Evolutionary conservation across 169 alveolate species (phyloP), one percentile per base, ranked within the genome.

Genomic region (Eimeria maxima): DNA sequence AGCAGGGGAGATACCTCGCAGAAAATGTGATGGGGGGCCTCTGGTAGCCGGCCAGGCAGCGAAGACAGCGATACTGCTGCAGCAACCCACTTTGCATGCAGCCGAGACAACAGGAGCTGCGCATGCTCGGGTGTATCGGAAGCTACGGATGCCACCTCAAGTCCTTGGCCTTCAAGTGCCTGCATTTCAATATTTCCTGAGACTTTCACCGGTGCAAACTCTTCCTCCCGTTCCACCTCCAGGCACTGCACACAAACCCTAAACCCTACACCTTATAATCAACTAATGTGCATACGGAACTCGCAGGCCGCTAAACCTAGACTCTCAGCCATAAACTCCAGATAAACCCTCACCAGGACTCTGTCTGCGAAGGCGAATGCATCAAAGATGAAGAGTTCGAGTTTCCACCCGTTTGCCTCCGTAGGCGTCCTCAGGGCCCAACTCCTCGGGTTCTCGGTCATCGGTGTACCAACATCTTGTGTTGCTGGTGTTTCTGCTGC

Each of bases 371-470:
- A 38, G 20, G 94, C 69, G 47, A 87, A 87, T 42, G 73, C 94
- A 73, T 87, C 94, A 69, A 87, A 87, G 60, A 87, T 65, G 65
- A 87, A 87, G 45, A 87, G 83, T 44, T 87, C 94, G 42, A 87
- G 65, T 42, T 87, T 87, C 84, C 65, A 87, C 44, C 84, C 94
- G 22, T 87, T 38, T 42, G 71, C 33, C 27, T 44, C 55, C 60
- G 60, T 29, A 11, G 67, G 90, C 42, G 29, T 45, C 27, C 4
- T 38, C 16, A n/a, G 16, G 14, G 18, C 14, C 71, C 90, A 80
- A n/a, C 33, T 14, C 11, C 10, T 3, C 57, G 84, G 45, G 10
- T 53, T 2, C 1, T 53, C 60, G 0, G 60, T 2, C 60, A 11
- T 53, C 16, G 60, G 60, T 53, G 60, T 53, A 53, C 60, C 10